phyloP scores from a whole-genome alignment of 1,284 basidiomycete genomes.

The Tranzscheliella williamsii region DNA sequence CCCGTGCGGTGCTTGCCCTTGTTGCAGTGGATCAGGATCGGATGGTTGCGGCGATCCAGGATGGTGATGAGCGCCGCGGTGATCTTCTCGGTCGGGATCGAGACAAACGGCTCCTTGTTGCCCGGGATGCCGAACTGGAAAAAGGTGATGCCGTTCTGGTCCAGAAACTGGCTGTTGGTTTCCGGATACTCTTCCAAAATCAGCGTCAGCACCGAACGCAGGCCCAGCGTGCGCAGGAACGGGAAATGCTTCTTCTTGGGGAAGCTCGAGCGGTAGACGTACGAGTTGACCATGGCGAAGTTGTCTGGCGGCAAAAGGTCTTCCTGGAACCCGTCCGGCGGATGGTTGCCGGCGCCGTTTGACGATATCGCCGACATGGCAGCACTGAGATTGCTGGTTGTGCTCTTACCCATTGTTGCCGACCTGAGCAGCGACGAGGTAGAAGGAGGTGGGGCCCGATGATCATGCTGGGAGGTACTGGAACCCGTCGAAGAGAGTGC shows the following conservation, averaged over 20 bases:
- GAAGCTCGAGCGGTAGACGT: slow-evolving; percentile 65
- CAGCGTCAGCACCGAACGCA: slow-evolving; percentile 66
- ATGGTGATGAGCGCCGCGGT: slow-evolving; percentile 65
- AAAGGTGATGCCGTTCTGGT: slow-evolving; percentile 62
- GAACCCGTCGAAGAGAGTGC: slow-evolving; percentile 22
- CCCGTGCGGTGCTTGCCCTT: slow-evolving; percentile 69
- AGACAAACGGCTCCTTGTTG: slow-evolving; percentile 64
- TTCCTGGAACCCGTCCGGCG: slow-evolving; percentile 16
- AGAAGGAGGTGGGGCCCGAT: neutral
- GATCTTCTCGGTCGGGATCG: slow-evolving; percentile 66
- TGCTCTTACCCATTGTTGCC: slow-evolving; percentile 8
- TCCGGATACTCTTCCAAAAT: slow-evolving; percentile 67
- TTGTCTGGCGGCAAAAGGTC: slow-evolving; percentile 57
- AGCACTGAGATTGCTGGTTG: slow-evolving; percentile 9
- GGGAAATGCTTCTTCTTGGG: slow-evolving; percentile 66
- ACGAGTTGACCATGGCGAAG: slow-evolving; percentile 62
- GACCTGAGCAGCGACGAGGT: neutral
- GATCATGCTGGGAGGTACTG: slow-evolving; percentile 5
- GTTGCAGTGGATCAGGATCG: slow-evolving; percentile 68
- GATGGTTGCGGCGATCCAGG: slow-evolving; percentile 66
- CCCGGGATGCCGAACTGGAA: slow-evolving; percentile 67
- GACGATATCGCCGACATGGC: neutral
- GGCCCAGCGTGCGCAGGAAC: slow-evolving; percentile 64
- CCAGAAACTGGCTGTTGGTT: slow-evolving; percentile 64
- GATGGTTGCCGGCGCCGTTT: too few relatives aligned